A percentile compares a stretch with the other conserved stretches of the same genome.
Conservation (phyloP, 371 early-diverging fungal species). For the Dichotomocladium elegans region DNA sequence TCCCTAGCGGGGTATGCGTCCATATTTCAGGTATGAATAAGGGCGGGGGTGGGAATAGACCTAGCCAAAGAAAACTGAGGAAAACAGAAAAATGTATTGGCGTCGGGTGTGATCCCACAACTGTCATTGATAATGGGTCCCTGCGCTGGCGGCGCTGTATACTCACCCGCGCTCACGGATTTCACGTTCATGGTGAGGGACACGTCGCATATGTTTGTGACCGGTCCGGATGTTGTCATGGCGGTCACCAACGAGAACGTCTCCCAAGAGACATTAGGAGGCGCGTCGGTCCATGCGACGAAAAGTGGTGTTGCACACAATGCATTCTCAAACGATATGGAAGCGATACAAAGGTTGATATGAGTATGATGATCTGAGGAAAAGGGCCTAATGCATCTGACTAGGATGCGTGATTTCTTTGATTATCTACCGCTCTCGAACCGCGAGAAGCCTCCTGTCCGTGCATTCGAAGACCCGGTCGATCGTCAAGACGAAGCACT, state of each 20-base stretch:
- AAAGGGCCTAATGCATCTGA: neutral
- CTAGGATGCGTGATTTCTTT: constrained; percentile 77
- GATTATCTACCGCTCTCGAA: constrained; percentile 89
- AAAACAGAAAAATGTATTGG: constrained; percentile 73
- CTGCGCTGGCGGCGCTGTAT: constrained; percentile 96
- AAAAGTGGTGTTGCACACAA: constrained; percentile 90
- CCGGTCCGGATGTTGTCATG: constrained; percentile 96
- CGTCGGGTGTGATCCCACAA: constrained; percentile 95
- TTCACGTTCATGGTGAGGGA: constrained; percentile 96
- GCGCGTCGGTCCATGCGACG: constrained; percentile 88
- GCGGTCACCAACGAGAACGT: constrained; percentile 94
- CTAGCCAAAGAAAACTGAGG: neutral
- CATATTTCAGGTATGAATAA: constrained; percentile 87
- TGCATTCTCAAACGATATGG: constrained; percentile 92
- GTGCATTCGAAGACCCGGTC: constrained; percentile 70
- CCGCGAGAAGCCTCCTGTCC: constrained; percentile 61
- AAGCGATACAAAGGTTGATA: constrained; percentile 83
- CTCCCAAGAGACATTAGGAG: constrained; percentile 94
- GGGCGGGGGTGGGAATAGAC: too few species aligned
- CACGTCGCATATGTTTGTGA: constrained; percentile 96
- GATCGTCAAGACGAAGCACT: constrained; percentile 78
- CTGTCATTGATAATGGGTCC: constrained; percentile 97
- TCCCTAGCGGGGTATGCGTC: constrained; percentile 95
- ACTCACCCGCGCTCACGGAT: constrained; percentile 96
- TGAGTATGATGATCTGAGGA: too few species aligned